Evolutionary conservation across 495 filamentous ascomycete species (phyloP).

Genomic region (Trichoderma asperelloides): DNA sequence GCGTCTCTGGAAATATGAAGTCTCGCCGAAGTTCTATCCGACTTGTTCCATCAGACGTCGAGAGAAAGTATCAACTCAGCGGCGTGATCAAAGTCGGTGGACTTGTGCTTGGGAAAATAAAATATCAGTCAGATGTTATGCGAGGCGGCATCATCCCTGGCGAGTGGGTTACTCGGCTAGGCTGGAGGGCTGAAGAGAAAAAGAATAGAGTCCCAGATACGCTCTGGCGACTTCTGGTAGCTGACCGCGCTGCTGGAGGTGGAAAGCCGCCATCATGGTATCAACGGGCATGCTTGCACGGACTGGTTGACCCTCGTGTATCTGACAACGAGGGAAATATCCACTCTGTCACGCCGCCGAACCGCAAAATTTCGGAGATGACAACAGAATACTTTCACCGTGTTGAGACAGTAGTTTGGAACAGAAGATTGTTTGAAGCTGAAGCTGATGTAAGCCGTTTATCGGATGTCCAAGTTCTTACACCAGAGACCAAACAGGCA

Average conservation of each 20-base stretch:
- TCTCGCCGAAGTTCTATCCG: not conserved
- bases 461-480: not conserved
- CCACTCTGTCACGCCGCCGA: not conserved
- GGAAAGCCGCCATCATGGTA: conserved; percentile 11
- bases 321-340: conserved; percentile 12
- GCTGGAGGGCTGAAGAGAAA: not conserved
- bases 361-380: conserved; percentile 6
- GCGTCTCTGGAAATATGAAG: not conserved
- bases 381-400: conserved; percentile 10
- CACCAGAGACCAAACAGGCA: not conserved
- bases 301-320: conserved; percentile 8
- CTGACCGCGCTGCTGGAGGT: not conserved
- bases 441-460: not conserved
- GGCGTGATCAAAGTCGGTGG: not conserved
- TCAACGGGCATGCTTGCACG: conserved; percentile 13
- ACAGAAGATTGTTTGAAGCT: conserved; percentile 10
- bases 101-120: not conserved
- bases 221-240: not conserved
- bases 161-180: not conserved
- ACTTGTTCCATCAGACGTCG: not conserved
- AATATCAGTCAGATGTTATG: not conserved
- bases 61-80: not conserved
- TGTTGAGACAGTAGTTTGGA: conserved; percentile 12
- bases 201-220: not conserved
- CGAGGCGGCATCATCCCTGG: not conserved